These are phyloP conservation scores for Pythium vanterpoolii DNA, from an alignment of 352 stramenopile genomes.

Conservation along the genomic window DNA sequence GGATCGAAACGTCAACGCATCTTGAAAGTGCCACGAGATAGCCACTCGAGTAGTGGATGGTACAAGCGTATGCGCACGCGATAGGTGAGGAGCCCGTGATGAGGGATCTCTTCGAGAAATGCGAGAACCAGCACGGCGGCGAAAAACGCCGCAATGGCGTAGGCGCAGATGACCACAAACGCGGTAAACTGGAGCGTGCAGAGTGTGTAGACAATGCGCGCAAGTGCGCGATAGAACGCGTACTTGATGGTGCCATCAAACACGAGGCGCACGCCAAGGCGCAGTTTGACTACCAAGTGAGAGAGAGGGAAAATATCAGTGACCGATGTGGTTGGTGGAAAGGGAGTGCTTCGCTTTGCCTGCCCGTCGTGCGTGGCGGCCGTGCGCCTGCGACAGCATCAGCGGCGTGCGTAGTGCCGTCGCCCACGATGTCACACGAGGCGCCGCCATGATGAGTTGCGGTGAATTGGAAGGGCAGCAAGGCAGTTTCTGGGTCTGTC, in stretches of 20 bases:
- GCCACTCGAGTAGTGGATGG: conserved; percentile 3
- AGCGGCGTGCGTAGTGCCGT: neutral
- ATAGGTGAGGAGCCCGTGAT: neutral
- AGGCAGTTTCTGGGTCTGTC: neutral
- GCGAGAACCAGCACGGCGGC: neutral
- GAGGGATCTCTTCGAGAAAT: neutral
- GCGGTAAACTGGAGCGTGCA: neutral
- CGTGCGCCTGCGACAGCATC: neutral
- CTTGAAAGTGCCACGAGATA: neutral
- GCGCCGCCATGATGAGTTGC: neutral
- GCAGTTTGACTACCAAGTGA: neutral
- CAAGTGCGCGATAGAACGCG: neutral
- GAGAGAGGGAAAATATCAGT: neutral
- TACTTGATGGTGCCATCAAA: neutral
- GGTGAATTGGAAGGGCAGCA: neutral
- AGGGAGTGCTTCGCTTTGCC: neutral
- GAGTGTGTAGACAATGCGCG: neutral
- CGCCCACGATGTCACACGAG: neutral
- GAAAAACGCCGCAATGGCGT: neutral
- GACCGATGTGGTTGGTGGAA: neutral
- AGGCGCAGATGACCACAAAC: neutral
- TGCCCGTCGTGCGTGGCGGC: neutral
- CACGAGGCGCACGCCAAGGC: neutral
- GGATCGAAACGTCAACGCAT: neutral
- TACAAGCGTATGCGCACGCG: conserved; percentile 8